Conservation (phyloP, 2,329 filamentous ascomycete species). For the Aspergillus transmontanensis region DNA sequence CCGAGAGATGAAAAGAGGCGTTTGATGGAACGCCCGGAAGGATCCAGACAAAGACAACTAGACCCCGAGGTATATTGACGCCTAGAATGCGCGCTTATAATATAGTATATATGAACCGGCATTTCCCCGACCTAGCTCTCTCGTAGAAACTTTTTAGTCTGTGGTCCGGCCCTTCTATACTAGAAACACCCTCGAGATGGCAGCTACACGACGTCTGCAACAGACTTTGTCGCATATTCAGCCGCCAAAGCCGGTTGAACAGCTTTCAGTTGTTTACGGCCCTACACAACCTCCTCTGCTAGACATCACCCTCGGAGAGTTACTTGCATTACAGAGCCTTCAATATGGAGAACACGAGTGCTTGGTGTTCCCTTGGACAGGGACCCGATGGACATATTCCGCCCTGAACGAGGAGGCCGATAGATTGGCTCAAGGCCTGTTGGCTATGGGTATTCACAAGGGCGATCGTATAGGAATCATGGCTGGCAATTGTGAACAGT, state of each 20-base stretch:
- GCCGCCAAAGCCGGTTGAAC: conserved; percentile 16
- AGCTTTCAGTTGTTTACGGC: conserved; percentile 65
- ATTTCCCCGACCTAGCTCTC: background rate
- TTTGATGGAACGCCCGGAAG: background rate
- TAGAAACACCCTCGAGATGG: conserved; percentile 19
- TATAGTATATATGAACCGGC: conserved; percentile 2
- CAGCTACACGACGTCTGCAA: conserved; percentile 33
- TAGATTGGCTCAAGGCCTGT: conserved; percentile 64
- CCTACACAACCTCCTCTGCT: conserved; percentile 69
- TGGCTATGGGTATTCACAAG: conserved; percentile 66
- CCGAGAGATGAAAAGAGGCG: conserved; percentile 1
- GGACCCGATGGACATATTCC: conserved; percentile 71
- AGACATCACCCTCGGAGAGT: conserved; percentile 71
- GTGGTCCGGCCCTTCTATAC: background rate
- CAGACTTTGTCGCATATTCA: conserved; percentile 35
- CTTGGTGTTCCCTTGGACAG: conserved; percentile 75
- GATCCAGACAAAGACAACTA: background rate
- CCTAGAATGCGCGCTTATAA: background rate
- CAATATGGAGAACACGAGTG: conserved; percentile 68
- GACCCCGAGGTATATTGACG: conserved; percentile 7
- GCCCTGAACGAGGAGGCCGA: conserved; percentile 65
- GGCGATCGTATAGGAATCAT: conserved; percentile 75
- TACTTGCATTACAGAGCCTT: conserved; percentile 70
- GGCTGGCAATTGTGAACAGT: conserved; percentile 64
- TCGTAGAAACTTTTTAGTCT: background rate